phyloP scores from a whole-genome alignment of 2,329 filamentous ascomycete genomes.

The Hymenoscyphus albidus region DNA sequence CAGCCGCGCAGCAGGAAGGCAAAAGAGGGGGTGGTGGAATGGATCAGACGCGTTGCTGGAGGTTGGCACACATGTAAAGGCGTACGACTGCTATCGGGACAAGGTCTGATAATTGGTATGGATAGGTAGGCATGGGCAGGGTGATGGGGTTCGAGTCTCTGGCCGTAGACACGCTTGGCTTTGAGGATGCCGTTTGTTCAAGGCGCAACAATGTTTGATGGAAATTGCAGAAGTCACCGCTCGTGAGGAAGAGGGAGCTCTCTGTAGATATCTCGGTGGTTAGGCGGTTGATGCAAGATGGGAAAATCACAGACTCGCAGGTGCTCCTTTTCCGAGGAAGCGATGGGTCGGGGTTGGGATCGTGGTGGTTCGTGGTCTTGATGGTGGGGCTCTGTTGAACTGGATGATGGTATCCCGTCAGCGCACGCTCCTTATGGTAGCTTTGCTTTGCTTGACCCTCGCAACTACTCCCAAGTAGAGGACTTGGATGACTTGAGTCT shows the following conservation, averaged over 20 bases:
- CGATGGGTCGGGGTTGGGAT: not conserved
- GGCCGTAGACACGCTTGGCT: not conserved
- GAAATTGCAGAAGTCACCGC: not conserved
- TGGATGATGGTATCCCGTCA: conserved; percentile 4
- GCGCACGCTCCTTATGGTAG: not conserved
- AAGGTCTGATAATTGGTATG: not conserved
- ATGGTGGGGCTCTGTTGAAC: conserved; percentile 3
- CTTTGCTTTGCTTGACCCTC: too few relatives aligned
- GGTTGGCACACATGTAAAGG: not conserved
- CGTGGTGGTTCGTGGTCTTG: not conserved
- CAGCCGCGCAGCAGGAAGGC: not conserved
- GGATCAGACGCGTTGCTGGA: not conserved
- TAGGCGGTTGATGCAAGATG: not conserved
- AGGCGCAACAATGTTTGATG: not conserved
- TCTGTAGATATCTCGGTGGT: not conserved
- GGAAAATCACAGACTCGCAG: not conserved
- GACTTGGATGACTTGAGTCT: not conserved
- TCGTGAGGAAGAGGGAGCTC: not conserved
- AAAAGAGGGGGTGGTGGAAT: conserved; percentile 2
- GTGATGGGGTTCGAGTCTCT: not conserved
- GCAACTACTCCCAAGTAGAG: not conserved
- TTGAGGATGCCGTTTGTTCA: not conserved
- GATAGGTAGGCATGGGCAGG: not conserved
- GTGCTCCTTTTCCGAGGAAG: not conserved
- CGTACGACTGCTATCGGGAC: not conserved